Evolutionary conservation across 495 filamentous ascomycete genomes (phyloP).

Genomic region (Penicillium diatomitis): DNA sequence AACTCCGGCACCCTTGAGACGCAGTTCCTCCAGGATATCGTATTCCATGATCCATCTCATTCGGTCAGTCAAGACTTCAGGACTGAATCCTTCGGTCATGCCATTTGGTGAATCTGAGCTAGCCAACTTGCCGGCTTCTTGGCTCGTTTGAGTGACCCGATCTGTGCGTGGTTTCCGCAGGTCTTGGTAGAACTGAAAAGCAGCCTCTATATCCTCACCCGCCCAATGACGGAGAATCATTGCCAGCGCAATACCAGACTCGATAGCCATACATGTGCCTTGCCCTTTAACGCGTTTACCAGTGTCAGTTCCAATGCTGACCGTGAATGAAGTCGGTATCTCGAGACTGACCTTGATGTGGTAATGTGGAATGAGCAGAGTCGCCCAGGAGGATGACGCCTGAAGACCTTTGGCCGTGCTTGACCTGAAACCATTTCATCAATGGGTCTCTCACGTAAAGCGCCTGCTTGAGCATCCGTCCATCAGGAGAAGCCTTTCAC

Average conservation of each 20-base stretch:
- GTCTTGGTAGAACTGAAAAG: conserved; percentile 22
- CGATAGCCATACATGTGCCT: conserved; percentile 26
- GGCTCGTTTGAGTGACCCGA: conserved; percentile 21
- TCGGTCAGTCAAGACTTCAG: conserved; percentile 14
- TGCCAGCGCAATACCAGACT: conserved; percentile 22
- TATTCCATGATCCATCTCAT: conserved; percentile 31
- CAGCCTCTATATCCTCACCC: conserved; percentile 11
- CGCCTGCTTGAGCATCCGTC: conserved; percentile 23
- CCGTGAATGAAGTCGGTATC: not conserved
- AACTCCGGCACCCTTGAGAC: conserved; percentile 11
- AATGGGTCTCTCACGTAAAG: conserved; percentile 21
- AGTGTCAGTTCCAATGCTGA: not conserved
- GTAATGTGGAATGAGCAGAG: conserved; percentile 23
- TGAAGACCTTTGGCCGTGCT: conserved; percentile 12
- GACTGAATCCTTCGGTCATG: conserved; percentile 16
- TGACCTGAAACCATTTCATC: conserved; percentile 22
- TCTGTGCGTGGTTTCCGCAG: conserved; percentile 24
- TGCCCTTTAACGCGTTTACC: conserved; percentile 11
- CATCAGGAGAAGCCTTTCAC: conserved; percentile 16
- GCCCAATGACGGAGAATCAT: conserved; percentile 23
- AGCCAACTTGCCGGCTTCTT: conserved; percentile 22
- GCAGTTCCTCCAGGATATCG: conserved; percentile 22
- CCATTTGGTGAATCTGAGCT: conserved; percentile 17
- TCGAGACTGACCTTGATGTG: conserved; percentile 17
- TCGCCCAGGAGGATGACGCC: conserved; percentile 24